phyloP scores from a whole-genome alignment of 257 asterid species.

The Gentiana straminea region DNA sequence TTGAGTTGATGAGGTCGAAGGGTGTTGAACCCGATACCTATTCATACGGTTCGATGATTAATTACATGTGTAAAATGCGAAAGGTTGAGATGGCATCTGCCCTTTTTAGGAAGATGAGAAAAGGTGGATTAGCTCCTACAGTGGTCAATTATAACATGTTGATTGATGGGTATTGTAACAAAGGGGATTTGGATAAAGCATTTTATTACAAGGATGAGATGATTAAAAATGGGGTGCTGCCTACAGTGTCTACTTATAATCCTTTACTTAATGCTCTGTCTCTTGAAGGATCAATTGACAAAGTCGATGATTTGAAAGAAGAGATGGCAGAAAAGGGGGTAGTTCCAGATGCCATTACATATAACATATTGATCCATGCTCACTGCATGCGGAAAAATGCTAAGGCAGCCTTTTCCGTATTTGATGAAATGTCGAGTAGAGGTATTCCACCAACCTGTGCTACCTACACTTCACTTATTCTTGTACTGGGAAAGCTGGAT shows the following conservation, averaged over 20 bases:
- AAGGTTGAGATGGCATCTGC: constrained; percentile 31
- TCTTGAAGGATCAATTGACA: constrained; percentile 23
- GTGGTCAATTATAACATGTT: constrained; percentile 39
- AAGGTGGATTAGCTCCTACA: constrained; percentile 30
- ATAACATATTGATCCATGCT: constrained; percentile 36
- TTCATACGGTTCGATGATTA: constrained; percentile 36
- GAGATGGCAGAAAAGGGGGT: constrained; percentile 36
- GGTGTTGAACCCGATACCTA: constrained; percentile 34
- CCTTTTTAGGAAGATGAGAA: constrained; percentile 35
- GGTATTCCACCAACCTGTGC: constrained; percentile 35
- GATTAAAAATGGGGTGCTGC: constrained; percentile 36
- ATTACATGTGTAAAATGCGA: constrained; percentile 27
- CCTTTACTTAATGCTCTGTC: constrained; percentile 31
- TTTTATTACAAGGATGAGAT: constrained; percentile 37
- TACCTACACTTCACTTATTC: constrained; percentile 39
- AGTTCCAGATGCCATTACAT: constrained; percentile 36
- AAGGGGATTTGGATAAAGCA: constrained; percentile 38
- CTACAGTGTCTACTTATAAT: constrained; percentile 44
- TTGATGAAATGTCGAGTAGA: constrained; percentile 37
- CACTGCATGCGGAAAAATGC: constrained; percentile 31
- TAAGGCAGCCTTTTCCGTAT: constrained; percentile 33
- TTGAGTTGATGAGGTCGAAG: constrained; percentile 27
- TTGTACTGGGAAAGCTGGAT: constrained; percentile 35
- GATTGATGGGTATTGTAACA: constrained; percentile 39
- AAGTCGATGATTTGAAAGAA: constrained; percentile 29